phyloP scores from a whole-genome alignment of 2,329 filamentous ascomycete species.

The Juglanconis juglandina region DNA sequence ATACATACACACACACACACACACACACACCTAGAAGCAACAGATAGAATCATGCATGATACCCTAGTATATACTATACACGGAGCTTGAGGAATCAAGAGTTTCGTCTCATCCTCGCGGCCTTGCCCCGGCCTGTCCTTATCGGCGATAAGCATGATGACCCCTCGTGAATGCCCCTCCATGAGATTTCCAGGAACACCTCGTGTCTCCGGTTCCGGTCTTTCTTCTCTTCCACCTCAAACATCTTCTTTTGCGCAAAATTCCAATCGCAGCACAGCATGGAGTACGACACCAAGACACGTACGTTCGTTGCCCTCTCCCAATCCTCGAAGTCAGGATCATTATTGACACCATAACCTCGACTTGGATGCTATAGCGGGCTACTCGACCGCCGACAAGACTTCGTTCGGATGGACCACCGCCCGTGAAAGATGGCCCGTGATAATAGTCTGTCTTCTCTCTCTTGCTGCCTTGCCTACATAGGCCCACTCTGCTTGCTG shows the following conservation, averaged over 20 bases:
- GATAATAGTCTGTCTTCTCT: constrained; percentile 66
- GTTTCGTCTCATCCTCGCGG: background rate
- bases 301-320: constrained; percentile 44
- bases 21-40: background rate
- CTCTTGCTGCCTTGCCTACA: background rate
- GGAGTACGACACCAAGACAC: constrained; percentile 72
- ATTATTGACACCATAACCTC: constrained; percentile 5
- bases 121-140: background rate
- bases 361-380: constrained; percentile 52
- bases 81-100: background rate
- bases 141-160: constrained; percentile 8
- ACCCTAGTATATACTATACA: background rate
- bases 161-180: background rate
- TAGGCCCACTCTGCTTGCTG: background rate
- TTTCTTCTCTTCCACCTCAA: background rate
- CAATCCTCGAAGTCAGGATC: background rate
- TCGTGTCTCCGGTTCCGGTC: background rate
- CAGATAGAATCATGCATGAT: background rate
- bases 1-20: background rate
- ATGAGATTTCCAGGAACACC: background rate
- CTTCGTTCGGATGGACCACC: constrained; percentile 82
- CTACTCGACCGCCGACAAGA: constrained; percentile 75
- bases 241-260: background rate
- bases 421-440: constrained; percentile 88
- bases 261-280: constrained; percentile 39